Conservation (phyloP, 2,329 filamentous ascomycete genomes). For the Pseudogymnoascus sp. region DNA sequence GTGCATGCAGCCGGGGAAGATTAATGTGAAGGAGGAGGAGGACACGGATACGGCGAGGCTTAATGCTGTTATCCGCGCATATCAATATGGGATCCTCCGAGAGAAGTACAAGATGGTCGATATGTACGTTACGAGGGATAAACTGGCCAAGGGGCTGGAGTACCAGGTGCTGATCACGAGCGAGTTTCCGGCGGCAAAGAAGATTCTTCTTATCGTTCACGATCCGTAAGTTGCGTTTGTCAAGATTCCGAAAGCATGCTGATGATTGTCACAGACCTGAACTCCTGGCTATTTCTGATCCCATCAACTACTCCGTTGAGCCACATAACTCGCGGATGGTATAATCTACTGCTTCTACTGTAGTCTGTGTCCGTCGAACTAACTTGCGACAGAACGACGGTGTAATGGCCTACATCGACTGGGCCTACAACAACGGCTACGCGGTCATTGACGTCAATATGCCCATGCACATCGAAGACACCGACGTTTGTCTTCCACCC, state of each 20-base stretch:
- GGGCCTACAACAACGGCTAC: slow-evolving; percentile 69
- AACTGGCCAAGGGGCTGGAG: slow-evolving; percentile 67
- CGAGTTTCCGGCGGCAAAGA: slow-evolving; percentile 55
- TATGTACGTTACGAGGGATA: slow-evolving; percentile 67
- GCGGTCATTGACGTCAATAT: slow-evolving; percentile 88
- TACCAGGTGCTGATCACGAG: slow-evolving; percentile 79
- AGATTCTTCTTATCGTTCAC: slow-evolving; percentile 78
- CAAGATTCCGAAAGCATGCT: slow-evolving; percentile 16
- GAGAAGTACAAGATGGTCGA: slow-evolving; percentile 70
- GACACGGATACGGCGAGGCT: slow-evolving; percentile 52
- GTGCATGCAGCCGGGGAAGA: slow-evolving; percentile 66
- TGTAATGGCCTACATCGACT: slow-evolving; percentile 71
- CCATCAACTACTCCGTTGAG: slow-evolving; percentile 63
- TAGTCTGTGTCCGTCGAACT: background rate
- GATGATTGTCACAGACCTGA: slow-evolving; percentile 46
- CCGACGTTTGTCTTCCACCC: slow-evolving; percentile 40
- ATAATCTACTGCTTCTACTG: slow-evolving; percentile 32
- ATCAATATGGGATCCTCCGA: slow-evolving; percentile 63
- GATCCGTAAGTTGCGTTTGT: slow-evolving; percentile 57
- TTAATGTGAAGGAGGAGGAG: slow-evolving; percentile 44
- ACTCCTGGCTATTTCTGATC: slow-evolving; percentile 56
- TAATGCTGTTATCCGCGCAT: slow-evolving; percentile 70
- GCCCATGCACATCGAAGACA: slow-evolving; percentile 62
- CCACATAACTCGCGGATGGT: slow-evolving; percentile 85
- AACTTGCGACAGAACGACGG: slow-evolving; percentile 60